These are phyloP conservation scores for Heracleum sosnowskyi DNA, from an alignment of 129 eudicot genomes.

Conservation along the genomic window DNA sequence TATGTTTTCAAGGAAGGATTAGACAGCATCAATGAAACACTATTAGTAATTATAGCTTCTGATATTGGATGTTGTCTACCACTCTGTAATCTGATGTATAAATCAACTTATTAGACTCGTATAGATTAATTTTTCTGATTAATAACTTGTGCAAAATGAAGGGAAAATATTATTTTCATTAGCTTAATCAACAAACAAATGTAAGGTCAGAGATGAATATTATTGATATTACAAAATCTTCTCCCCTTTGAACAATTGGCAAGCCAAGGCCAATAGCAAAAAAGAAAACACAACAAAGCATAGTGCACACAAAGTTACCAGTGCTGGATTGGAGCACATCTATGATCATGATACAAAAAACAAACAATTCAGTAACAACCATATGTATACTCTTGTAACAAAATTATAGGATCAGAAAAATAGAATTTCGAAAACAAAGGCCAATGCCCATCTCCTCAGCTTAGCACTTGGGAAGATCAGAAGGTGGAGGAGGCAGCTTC, in stretches of 20 bases:
- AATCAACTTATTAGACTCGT: too few relatives aligned
- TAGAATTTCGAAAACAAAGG: background rate
- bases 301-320: background rate
- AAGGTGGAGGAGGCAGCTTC: constrained; percentile 74
- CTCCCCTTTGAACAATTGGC: background rate
- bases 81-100: too few relatives aligned
- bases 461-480: constrained; percentile 65
- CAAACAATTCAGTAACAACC: background rate
- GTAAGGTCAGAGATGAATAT: background rate
- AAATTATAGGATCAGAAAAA: background rate
- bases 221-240: constrained; percentile 5
- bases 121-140: too few relatives aligned
- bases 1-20: too few relatives aligned
- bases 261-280: background rate
- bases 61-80: too few relatives aligned
- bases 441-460: background rate
- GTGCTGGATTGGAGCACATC: background rate
- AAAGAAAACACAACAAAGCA: background rate
- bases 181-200: too few relatives aligned
- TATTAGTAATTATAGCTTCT: too few relatives aligned
- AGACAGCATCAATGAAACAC: too few relatives aligned
- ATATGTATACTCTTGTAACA: background rate
- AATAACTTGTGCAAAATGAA: too few relatives aligned
- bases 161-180: too few relatives aligned
- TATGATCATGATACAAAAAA: background rate